A percentile compares a stretch with the other conserved stretches of the same genome.
Conservation (phyloP, 176 grass and related monocot species). For the Zea mays region DNA sequence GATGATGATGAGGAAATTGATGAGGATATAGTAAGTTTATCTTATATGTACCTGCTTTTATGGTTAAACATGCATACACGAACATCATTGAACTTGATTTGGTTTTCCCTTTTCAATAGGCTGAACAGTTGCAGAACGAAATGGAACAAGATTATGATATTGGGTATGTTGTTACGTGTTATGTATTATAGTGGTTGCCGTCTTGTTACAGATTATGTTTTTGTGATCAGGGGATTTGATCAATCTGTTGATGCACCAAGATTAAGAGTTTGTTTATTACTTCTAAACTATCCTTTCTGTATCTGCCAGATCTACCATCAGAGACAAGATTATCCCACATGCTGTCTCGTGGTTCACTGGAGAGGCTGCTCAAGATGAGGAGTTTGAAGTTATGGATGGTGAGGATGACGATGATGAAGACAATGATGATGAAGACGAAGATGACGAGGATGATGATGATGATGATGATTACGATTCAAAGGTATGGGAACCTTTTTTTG, state of each 20-base stretch:
- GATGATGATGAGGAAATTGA: constrained; percentile 93
- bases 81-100: neutral
- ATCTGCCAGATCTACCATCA: constrained; percentile 74
- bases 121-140: constrained; percentile 86
- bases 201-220: neutral
- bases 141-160: constrained; percentile 99
- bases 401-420: constrained; percentile 58
- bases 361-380: constrained; percentile 76
- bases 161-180: constrained; percentile 48
- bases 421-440: constrained; percentile 49
- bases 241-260: neutral
- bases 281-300: constrained; percentile 22
- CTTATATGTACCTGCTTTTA: neutral
- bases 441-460: constrained; percentile 29
- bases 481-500: neutral
- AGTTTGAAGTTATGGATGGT: constrained; percentile 68
- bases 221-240: neutral
- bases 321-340: constrained; percentile 95
- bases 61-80: neutral
- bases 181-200: neutral
- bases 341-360: constrained; percentile 92
- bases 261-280: neutral
- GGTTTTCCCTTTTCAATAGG: constrained; percentile 50
- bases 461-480: constrained; percentile 48
- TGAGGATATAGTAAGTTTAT: constrained; percentile 74